Base-by-base conservation (phyloP, 2,329 filamentous ascomycete species). In the Blastomyces emzantsi region DNA sequence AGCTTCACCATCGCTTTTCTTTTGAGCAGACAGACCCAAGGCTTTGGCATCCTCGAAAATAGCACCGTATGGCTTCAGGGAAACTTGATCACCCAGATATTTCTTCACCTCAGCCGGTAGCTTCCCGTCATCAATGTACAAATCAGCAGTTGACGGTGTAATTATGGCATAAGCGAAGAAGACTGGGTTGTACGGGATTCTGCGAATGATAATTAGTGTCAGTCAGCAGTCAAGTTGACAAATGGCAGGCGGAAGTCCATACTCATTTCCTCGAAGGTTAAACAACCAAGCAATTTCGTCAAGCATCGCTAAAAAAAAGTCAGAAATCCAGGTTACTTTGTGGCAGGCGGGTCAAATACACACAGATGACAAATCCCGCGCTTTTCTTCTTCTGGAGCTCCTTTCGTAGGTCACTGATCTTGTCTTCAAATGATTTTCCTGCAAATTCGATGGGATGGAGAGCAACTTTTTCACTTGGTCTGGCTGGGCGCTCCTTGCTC, bases 261-360 rank as follows among this genome's bases (percentile, higher is more conserved):
- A 84, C 82, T 97, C 94, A 74, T 84, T 94, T 70, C 94, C 94
- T 69, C 94, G 87, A 59, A 99, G 79, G 77, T 99, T 99, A 80
- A 97, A 97, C n/a, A 99, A 82, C 94, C 94, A 99, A 13, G 94
- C 94, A 70, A 97, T 86, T 76, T 99, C 94, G 71, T 99, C 94
- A 54, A 99, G 85, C 87, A 95, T 92, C 6, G 92, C 80, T 80
- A 61, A 36, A 52, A 55, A 43, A 11, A 25, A 13, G 55, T 63
- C 45, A 66, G 60, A 7, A 41, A 25, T 15, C 39, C 9, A 61
- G 28, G 19, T 8, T 8, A 43, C 9, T 22, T 36, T 22, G 33
- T 6, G 30, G 15, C 52, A 4, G 60, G 11, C 17, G 52, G 39
- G 47, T 30, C 6, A 30, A 43, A 62, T 58, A 65, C 76, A 63